A percentile compares a stretch with the other conserved stretches of the same genome.
Conservation (phyloP, 2,329 filamentous ascomycete genomes). For the Claviceps sp. region DNA sequence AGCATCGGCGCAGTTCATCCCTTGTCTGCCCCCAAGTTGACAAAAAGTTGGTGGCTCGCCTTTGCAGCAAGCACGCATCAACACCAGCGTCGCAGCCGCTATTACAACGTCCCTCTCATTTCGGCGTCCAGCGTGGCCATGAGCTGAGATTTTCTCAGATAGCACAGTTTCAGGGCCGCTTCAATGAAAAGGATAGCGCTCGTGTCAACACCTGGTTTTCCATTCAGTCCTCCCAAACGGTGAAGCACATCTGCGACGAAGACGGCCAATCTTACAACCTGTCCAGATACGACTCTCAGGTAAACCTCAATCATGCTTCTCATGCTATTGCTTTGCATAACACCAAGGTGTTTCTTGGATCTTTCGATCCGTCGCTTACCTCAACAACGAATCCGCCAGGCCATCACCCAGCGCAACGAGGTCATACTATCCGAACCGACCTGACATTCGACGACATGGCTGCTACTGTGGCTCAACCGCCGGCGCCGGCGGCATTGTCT, state of each 20-base stretch:
- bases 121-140: background rate
- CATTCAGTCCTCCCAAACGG: background rate
- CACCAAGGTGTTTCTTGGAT: background rate
- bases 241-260: background rate
- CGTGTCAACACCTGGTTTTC: background rate
- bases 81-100: background rate
- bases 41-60: background rate
- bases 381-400: background rate
- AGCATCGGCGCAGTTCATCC: background rate
- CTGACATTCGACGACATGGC: conserved; percentile 12
- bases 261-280: background rate
- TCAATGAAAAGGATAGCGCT: background rate
- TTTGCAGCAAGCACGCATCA: background rate
- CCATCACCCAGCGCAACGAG: background rate
- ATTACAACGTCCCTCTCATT: background rate
- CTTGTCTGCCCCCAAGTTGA: background rate
- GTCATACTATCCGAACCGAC: background rate
- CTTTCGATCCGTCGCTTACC: background rate
- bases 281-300: background rate
- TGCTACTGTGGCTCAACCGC: conserved; percentile 20
- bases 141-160: conserved; percentile 6
- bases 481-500: conserved; percentile 10
- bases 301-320: background rate
- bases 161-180: background rate
- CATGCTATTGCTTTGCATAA: background rate